Evolutionary conservation across 495 filamentous ascomycete genomes (phyloP).

Genomic region (Neurospora sp.): DNA sequence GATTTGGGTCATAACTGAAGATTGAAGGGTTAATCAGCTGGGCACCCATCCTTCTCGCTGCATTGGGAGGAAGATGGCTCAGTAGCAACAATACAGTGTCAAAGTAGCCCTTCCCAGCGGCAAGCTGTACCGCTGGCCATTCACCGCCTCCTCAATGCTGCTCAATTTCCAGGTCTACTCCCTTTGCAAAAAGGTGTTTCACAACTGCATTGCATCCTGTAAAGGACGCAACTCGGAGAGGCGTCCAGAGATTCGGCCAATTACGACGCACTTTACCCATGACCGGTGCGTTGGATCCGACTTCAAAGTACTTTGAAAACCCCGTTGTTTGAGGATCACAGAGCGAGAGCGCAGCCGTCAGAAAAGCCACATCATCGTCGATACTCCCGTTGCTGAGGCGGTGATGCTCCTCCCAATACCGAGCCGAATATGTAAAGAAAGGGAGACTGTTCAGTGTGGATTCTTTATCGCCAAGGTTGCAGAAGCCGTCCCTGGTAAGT

Average conservation of each 20-base stretch:
- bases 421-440: background rate
- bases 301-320: background rate
- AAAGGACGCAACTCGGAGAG: background rate
- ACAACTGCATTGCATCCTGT: background rate
- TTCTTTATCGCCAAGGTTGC: background rate
- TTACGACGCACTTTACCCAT: background rate
- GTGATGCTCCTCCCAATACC: background rate
- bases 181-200: background rate
- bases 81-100: background rate
- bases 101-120: background rate
- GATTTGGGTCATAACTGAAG: too few species aligned
- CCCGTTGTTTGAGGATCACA: background rate
- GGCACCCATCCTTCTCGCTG: background rate
- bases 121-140: background rate
- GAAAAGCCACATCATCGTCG: background rate
- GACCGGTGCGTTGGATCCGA: too few species aligned
- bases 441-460: accelerated
- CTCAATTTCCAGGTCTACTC: background rate
- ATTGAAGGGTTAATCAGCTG: background rate
- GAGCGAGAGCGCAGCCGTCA: background rate
- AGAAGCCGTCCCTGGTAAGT: background rate
- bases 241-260: background rate
- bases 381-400: background rate
- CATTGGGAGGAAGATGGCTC: background rate
- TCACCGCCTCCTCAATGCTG: background rate